Percentiles rank a stretch among this genome's conserved stretches.
These are phyloP conservation scores for Camelina neglecta DNA, from an alignment of 345 rosid genomes.

Conservation along the genomic window DNA sequence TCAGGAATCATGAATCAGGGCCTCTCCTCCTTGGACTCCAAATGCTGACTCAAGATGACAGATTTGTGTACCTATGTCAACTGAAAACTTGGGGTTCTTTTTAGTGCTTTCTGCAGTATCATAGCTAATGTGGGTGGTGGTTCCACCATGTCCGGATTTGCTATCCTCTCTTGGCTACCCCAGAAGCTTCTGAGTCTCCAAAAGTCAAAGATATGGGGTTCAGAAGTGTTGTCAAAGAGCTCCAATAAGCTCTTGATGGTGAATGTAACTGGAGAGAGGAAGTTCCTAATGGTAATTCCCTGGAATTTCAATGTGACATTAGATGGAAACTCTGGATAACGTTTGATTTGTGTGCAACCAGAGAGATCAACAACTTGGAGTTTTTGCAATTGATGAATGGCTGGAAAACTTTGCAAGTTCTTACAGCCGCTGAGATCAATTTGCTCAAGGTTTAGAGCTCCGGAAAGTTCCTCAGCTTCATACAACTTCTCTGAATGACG, in stretches of 20 bases:
- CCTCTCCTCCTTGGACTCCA: background rate
- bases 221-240: background rate
- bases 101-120: background rate
- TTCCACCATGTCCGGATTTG: background rate
- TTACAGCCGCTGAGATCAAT: conserved; percentile 25
- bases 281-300: background rate
- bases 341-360: background rate
- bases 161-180: background rate
- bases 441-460: conserved; percentile 30
- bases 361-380: conserved; percentile 28
- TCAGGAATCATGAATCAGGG: too few species aligned
- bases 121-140: background rate
- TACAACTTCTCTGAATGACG: conserved; percentile 3
- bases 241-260: background rate
- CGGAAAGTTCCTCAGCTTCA: conserved; percentile 23
- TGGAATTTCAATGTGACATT: background rate
- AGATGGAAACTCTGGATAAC: conserved; percentile 6
- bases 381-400: background rate
- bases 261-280: background rate
- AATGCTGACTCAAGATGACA: background rate
- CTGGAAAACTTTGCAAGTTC: conserved; percentile 26
- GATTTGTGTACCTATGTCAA: background rate
- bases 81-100: background rate
- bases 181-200: background rate
- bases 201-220: background rate